A percentile compares a stretch with the other conserved stretches of the same genome.
phyloP scores from a whole-genome alignment of 768 basidiomycete species.

The Lentinula raphanica region DNA sequence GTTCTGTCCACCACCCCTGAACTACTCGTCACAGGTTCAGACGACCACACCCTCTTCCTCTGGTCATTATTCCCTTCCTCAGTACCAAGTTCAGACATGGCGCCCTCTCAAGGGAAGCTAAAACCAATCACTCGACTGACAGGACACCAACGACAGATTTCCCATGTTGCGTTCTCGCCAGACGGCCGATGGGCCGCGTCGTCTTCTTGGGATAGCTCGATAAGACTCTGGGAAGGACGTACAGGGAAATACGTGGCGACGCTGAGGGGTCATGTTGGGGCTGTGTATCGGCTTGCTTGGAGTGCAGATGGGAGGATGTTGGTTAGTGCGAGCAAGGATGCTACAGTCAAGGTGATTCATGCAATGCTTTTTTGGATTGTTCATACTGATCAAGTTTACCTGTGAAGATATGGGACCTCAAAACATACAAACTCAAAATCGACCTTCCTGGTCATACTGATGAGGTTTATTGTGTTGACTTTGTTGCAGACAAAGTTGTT shows the following conservation, averaged over 20 bases:
- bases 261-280: constrained; percentile 86
- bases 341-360: constrained; percentile 78
- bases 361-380: background rate
- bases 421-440: constrained; percentile 90
- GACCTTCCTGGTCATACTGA: constrained; percentile 96
- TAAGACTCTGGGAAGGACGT: constrained; percentile 86
- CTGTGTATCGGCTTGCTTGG: constrained; percentile 94
- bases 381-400: background rate
- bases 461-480: constrained; percentile 98
- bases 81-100: constrained; percentile 20
- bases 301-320: constrained; percentile 89
- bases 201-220: constrained; percentile 85
- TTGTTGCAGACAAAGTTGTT: constrained; percentile 98
- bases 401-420: constrained; percentile 87
- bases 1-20: constrained; percentile 67
- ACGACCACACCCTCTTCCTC: constrained; percentile 96
- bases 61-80: constrained; percentile 76
- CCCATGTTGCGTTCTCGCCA: constrained; percentile 91
- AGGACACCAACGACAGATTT: constrained; percentile 92
- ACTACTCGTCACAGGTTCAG: constrained; percentile 89
- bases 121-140: constrained; percentile 78
- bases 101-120: constrained; percentile 37
- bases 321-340: constrained; percentile 93
- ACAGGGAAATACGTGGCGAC: constrained; percentile 87
- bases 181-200: constrained; percentile 91